Evolutionary conservation across 306 rosid genomes (phyloP).

Genomic region (Nissolia schottii): DNA sequence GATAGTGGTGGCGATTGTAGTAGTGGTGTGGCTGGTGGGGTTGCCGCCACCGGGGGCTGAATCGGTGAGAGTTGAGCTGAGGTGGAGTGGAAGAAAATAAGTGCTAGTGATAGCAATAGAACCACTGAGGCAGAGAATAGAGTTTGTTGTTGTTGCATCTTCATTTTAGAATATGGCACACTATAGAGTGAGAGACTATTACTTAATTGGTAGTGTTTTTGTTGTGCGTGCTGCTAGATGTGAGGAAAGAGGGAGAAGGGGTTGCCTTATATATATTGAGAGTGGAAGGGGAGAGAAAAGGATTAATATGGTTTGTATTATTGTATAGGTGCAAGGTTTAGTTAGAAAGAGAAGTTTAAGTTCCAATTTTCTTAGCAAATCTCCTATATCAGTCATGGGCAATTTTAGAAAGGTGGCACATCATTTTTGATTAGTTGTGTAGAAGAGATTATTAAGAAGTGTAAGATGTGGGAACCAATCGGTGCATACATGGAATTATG

Average conservation of each 20-base stretch:
- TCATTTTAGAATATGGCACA: background rate
- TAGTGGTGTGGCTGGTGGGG: background rate
- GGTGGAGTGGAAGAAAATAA: conserved; percentile 16
- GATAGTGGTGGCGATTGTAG: background rate
- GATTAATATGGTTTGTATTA: background rate
- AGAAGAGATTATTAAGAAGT: background rate
- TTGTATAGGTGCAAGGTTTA: background rate
- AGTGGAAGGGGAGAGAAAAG: background rate
- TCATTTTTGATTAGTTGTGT: conserved; percentile 11
- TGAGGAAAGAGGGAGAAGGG: background rate
- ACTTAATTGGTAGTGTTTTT: background rate
- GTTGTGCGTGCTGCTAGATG: background rate
- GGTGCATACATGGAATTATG: conserved; percentile 16
- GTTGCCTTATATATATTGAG: conserved; percentile 37
- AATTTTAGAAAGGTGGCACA: conserved; percentile 30
- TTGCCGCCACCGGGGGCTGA: conserved; percentile 22
- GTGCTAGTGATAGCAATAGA: conserved; percentile 21
- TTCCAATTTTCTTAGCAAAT: conserved; percentile 10
- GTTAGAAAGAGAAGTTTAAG: background rate
- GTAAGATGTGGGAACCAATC: background rate
- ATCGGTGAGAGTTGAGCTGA: conserved; percentile 35
- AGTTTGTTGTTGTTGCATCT: conserved; percentile 16
- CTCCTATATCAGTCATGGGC: conserved; percentile 24
- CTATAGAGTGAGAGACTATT: background rate
- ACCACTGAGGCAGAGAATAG: conserved; percentile 29